Conservation (phyloP, 2,329 filamentous ascomycete species). For the Alternaria alternata region DNA sequence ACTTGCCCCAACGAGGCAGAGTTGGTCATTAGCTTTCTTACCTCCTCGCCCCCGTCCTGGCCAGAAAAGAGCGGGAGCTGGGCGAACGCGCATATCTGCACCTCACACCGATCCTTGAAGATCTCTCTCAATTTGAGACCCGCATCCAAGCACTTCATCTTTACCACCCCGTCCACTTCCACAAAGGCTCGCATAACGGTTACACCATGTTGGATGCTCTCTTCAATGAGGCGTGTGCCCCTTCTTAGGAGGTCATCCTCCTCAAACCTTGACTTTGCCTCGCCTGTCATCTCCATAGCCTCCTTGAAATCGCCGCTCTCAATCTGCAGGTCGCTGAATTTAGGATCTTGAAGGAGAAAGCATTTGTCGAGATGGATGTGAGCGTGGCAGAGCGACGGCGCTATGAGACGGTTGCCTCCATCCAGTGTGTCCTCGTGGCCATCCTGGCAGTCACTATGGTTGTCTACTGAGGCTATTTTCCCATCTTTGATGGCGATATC, state of each 20-base stretch:
- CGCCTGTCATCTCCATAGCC: constrained; percentile 65
- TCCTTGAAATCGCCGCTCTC: constrained; percentile 69
- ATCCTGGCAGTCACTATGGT: constrained; percentile 29
- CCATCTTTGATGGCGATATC: constrained; percentile 48
- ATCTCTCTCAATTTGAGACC: constrained; percentile 65
- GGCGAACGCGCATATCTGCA: constrained; percentile 76
- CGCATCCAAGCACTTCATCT: constrained; percentile 64
- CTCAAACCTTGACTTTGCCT: constrained; percentile 71
- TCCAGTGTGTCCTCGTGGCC: constrained; percentile 50
- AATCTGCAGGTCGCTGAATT: constrained; percentile 68
- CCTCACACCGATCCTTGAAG: constrained; percentile 61
- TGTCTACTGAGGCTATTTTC: constrained; percentile 43
- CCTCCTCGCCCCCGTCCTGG: constrained; percentile 58
- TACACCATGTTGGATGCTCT: constrained; percentile 70
- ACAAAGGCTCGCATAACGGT: constrained; percentile 76
- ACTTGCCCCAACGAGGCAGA: constrained; percentile 57
- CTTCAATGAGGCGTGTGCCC: constrained; percentile 70
- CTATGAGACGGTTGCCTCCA: constrained; percentile 53
- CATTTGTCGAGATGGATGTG: constrained; percentile 77
- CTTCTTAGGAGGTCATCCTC: constrained; percentile 69
- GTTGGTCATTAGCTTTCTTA: constrained; percentile 59
- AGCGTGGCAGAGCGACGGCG: constrained; percentile 71
- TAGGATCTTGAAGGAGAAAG: constrained; percentile 66
- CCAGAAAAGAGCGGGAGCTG: constrained; percentile 73
- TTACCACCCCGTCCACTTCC: constrained; percentile 71